phyloP scores from a whole-genome alignment of 768 basidiomycete species.

The Termitomyces sp. region DNA sequence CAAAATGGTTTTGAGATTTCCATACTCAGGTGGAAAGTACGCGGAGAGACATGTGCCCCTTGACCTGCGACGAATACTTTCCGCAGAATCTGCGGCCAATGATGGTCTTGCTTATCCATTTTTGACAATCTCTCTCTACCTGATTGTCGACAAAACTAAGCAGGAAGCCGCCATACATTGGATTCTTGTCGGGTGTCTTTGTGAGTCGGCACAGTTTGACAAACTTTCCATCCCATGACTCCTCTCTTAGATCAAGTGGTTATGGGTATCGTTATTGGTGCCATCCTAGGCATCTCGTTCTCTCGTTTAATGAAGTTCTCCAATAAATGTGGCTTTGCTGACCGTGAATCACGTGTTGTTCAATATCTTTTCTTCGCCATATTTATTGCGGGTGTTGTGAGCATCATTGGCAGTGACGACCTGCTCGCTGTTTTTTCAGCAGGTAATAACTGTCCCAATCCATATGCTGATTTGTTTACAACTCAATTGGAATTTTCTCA shows the following conservation, averaged over 20 bases:
- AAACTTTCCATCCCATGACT: not conserved
- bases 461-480: slow-evolving; percentile 7
- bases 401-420: slow-evolving; percentile 81
- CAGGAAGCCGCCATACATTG: slow-evolving; percentile 73
- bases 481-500: not conserved
- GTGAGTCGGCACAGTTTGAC: slow-evolving; percentile 28
- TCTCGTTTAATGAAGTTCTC: slow-evolving; percentile 70
- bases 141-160: slow-evolving; percentile 64
- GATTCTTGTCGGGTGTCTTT: slow-evolving; percentile 82
- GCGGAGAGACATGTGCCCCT: slow-evolving; percentile 65
- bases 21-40: slow-evolving; percentile 55
- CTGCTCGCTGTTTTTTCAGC: slow-evolving; percentile 86
- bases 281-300: slow-evolving; percentile 56
- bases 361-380: slow-evolving; percentile 75
- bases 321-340: slow-evolving; percentile 58
- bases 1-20: no score
- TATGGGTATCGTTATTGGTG: slow-evolving; percentile 67
- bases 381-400: slow-evolving; percentile 75
- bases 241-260: slow-evolving; percentile 65
- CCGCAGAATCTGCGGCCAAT: slow-evolving; percentile 91
- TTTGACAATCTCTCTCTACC: slow-evolving; percentile 79
- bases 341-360: slow-evolving; percentile 82
- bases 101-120: slow-evolving; percentile 97
- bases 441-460: slow-evolving; percentile 32
- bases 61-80: slow-evolving; percentile 75